Base-by-base conservation (phyloP, 2,329 filamentous ascomycete species). In the Hypoxylon sp. region DNA sequence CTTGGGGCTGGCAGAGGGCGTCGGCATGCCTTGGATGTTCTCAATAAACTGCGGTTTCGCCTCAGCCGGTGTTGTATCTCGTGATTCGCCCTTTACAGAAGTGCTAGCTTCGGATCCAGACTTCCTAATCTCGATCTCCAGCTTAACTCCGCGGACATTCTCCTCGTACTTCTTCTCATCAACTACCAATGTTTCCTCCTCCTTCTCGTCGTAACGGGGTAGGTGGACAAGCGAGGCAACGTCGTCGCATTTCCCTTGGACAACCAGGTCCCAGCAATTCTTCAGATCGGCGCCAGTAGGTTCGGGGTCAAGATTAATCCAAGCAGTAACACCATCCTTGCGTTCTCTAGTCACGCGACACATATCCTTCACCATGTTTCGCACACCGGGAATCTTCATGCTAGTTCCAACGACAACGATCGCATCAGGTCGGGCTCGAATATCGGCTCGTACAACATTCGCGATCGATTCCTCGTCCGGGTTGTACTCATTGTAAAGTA, bases 401-500 rank as follows among this genome's bases (percentile, higher is more conserved):
- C 92, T 97, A 1, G 95, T 99, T 54, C 95, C 95, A 7, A 97
- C 95, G 26, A 99, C 95, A 69, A 99, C 89, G 24, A 99, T 86
- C 17, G 94, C 94, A 76, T 98, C 95, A 0, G 95, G 94, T 37
- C 93, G 86, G 43, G 90, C 87, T 64, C 93, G 91, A 61, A 98
- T 81, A 75, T 99, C 95, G 4, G 94, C 90, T 68, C 88, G 89
- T 53, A 94, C 93, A 41, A 97, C 94, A 20, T 92, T 92, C 44
- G 94, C 94, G 75, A 99, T 99, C 13, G 95, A 94, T 71, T 97
- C 94, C 70, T 95, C 93, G 69, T 99, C 95, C 0, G 95, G 95
- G 74, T 98, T 97, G 76, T 92, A 91, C 77, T 99, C 95, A 75
- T 98, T 97, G 81, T 99, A 99, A 8, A 99, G 85, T 4, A 98